Conservation (phyloP, 352 stramenopile species). For the Phytophthora citricola region DNA sequence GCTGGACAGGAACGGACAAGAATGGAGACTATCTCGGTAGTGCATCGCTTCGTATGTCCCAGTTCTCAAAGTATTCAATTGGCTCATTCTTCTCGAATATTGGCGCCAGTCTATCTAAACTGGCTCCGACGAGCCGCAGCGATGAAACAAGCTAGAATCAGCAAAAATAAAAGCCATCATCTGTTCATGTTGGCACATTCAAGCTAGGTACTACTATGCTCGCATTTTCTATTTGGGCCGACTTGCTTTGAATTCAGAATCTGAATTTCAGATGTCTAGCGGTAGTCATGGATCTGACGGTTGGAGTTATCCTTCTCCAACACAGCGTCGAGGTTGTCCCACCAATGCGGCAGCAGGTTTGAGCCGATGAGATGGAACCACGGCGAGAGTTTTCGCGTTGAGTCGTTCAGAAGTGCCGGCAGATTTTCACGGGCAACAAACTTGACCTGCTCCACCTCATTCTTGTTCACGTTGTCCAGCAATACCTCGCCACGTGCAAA, state of each 20-base stretch:
- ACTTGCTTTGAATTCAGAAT: neutral
- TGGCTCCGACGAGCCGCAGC: slow-evolving; percentile 57
- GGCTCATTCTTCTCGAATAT: slow-evolving; percentile 78
- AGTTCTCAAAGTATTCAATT: slow-evolving; percentile 89
- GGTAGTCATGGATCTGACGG: slow-evolving; percentile 71
- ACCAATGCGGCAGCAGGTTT: slow-evolving; percentile 74
- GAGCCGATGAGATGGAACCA: slow-evolving; percentile 87
- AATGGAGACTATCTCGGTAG: slow-evolving; percentile 85
- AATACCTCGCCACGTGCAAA: slow-evolving; percentile 87
- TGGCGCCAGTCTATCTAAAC: slow-evolving; percentile 52
- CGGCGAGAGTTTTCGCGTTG: slow-evolving; percentile 71
- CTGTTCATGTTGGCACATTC: slow-evolving; percentile 18
- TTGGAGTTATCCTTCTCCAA: slow-evolving; percentile 58
- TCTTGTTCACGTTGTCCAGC: slow-evolving; percentile 90
- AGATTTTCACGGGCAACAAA: slow-evolving; percentile 85
- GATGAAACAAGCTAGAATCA: slow-evolving; percentile 28
- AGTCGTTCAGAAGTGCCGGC: slow-evolving; percentile 59
- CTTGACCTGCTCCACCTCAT: slow-evolving; percentile 93
- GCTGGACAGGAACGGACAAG: slow-evolving; percentile 81
- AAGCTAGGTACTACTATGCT: neutral
- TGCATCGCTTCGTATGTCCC: slow-evolving; percentile 77
- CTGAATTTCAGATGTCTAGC: slow-evolving; percentile 21
- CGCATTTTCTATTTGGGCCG: slow-evolving; percentile 15
- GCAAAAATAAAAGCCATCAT: slow-evolving; percentile 5
- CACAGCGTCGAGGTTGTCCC: slow-evolving; percentile 70